Base-by-base conservation (phyloP, 257 asterid genomes). In the Solanum chiquidenum region DNA sequence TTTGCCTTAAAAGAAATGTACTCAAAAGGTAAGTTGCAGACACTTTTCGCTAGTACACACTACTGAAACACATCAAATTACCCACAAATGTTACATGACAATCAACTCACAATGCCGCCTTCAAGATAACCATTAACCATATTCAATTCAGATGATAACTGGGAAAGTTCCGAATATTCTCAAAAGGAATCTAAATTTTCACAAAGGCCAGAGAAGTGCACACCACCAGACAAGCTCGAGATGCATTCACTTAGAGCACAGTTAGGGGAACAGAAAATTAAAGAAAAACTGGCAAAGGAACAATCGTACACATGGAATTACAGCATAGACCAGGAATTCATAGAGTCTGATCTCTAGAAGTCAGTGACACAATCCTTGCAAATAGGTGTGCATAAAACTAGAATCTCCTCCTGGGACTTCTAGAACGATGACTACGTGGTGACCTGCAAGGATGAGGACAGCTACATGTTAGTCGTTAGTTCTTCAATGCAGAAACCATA, bases 351-450 rank as follows among this genome's bases (percentile, higher is more conserved):
- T 87, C 71, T 89, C 90, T 89, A 90, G 83, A 88, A 88, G 89
- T 82, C 25, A 80, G 42, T 12, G 5, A 80, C 69, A 46, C 29
- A 29, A 18, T 49, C 71, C 86, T 73, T n/a, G 85, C 84, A 75
- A 23, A 87, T 75, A 58, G 73, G 76, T 33, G 85, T 12, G 27
- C 62, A 37, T 71, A 80, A 40, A 33, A 37, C 91, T 91, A 96
- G 90, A 89, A 93, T 88, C 99, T 93, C 91, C 98, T 93, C 92
- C 98, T 93, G 20, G 99, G 99, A 88, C 98, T 96, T 92, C 99
- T 91, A 76, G 99, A 96, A 35, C 98, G 98, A 88, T 90, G 98
- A 83, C 93, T 91, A 11, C 93, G 99, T 34, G 99, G 99, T 25
- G 98, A 96, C 89, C 99, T 95, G 94, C 86, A 91, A 76, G 77